A percentile compares a stretch with the other conserved stretches of the same genome.
phyloP scores from a whole-genome alignment of 176 grass and related monocot species.

The Typha latifolia region DNA sequence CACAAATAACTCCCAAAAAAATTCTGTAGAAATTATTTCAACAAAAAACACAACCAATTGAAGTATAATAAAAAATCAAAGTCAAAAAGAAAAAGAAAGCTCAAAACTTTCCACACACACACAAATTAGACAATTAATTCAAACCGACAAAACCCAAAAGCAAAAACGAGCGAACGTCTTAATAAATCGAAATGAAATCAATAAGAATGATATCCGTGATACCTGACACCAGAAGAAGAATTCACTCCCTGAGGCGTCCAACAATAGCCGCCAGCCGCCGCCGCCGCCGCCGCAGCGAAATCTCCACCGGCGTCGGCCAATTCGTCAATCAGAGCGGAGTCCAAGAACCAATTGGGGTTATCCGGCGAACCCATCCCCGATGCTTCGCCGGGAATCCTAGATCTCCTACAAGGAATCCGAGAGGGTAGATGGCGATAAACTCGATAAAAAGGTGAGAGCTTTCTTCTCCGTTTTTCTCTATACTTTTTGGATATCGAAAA shows the following conservation, averaged over 20 bases:
- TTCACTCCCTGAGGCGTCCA: not conserved
- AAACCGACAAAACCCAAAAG: too few relatives aligned
- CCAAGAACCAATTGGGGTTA: constrained; percentile 20
- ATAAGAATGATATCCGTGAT: not conserved
- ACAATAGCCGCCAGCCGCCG: not conserved
- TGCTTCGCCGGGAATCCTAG: not conserved
- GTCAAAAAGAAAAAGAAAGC: too few relatives aligned
- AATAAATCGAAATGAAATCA: not conserved
- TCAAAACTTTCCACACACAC: too few relatives aligned
- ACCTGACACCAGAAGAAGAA: not conserved
- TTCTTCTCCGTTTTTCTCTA: not conserved
- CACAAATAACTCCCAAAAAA: too few relatives aligned
- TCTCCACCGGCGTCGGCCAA: constrained; percentile 4
- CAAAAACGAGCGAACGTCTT: too few relatives aligned
- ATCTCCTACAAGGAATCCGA: not conserved
- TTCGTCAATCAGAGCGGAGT: constrained; percentile 11
- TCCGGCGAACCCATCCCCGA: constrained; percentile 9
- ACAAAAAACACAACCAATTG: too few relatives aligned
- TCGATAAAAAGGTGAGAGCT: not conserved
- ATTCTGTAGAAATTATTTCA: too few relatives aligned
- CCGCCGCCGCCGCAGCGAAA: not conserved
- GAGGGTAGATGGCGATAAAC: too few relatives aligned
- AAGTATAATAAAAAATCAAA: too few relatives aligned
- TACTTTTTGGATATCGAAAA: not conserved
- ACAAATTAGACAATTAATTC: too few relatives aligned